These are phyloP conservation scores for Pestalotiopsis sp. DNA, from an alignment of 2,329 filamentous ascomycete genomes.

Conservation along the genomic window DNA sequence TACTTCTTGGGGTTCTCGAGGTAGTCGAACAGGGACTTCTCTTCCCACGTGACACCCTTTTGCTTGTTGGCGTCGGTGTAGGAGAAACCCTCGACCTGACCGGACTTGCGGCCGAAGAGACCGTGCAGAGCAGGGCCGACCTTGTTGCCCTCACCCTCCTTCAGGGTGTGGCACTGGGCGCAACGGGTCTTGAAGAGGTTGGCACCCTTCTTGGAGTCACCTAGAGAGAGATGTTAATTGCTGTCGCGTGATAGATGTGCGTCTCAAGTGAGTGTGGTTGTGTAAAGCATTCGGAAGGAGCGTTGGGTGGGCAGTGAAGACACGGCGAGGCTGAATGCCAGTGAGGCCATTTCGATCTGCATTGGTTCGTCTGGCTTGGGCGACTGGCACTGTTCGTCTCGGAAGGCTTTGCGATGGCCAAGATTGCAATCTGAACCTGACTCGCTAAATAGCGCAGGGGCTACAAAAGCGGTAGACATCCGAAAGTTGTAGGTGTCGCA, in stretches of 20 bases:
- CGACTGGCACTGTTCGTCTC: neutral
- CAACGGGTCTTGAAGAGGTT: constrained; percentile 99
- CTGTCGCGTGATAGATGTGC: neutral
- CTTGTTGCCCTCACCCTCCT: constrained; percentile 92
- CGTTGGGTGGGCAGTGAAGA: neutral
- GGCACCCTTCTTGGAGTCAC: constrained; percentile 94
- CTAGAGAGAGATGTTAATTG: constrained; percentile 45
- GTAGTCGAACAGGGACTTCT: constrained; percentile 90
- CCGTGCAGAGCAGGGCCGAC: constrained; percentile 96
- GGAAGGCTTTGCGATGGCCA: neutral
- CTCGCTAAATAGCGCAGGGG: constrained; percentile 31
- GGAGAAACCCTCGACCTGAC: constrained; percentile 86
- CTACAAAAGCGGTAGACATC: constrained; percentile 10
- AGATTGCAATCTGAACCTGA: neutral
- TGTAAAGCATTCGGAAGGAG: neutral
- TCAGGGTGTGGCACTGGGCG: constrained; percentile 97
- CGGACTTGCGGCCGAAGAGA: constrained; percentile 95
- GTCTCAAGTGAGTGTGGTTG: neutral
- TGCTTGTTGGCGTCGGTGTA: constrained; percentile 99
- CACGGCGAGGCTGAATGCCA: neutral
- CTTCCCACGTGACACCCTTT: constrained; percentile 88
- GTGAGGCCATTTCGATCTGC: neutral
- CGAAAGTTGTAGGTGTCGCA: constrained; percentile 15
- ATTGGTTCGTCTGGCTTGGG: neutral
- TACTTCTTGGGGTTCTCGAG: constrained; percentile 99